Conservation (phyloP, 1,284 basidiomycete genomes). For the Pholiota adiposa region DNA sequence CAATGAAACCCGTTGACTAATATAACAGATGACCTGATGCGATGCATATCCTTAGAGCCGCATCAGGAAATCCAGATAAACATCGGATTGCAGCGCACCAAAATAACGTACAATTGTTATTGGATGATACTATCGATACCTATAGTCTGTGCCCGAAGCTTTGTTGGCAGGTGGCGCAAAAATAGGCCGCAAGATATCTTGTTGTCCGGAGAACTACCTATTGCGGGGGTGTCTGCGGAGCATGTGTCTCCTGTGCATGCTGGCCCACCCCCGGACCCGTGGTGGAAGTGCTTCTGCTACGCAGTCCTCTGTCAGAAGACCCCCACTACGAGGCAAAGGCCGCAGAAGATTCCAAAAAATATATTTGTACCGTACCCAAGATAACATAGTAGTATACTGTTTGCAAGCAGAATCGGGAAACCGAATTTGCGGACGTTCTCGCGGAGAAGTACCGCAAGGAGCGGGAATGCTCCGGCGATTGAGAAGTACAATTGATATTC, state of each 20-base stretch:
- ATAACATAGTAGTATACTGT: not conserved
- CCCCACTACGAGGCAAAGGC: conserved; percentile 9
- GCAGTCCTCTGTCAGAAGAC: conserved; percentile 2
- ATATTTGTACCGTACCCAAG: not conserved
- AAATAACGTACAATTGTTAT: conserved; percentile 14
- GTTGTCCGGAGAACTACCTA: conserved; percentile 11
- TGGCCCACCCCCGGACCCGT: conserved; percentile 15
- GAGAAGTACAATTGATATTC: conserved; percentile 11
- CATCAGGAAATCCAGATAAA: conserved; percentile 20
- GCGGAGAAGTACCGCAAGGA: conserved; percentile 17
- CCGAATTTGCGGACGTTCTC: conserved; percentile 14
- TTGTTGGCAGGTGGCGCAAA: conserved; percentile 9
- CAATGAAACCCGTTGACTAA: conserved; percentile 7
- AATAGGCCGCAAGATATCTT: conserved; percentile 8
- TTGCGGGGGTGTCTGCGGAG: conserved; percentile 7
- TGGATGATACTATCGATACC: conserved; percentile 19
- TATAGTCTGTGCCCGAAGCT: conserved; percentile 6
- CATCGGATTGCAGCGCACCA: conserved; percentile 12
- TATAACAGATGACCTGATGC: conserved; percentile 16
- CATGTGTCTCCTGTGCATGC: conserved; percentile 6
- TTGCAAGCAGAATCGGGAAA: not conserved
- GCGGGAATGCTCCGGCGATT: conserved; percentile 26
- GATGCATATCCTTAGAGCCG: conserved; percentile 19
- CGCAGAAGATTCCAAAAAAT: conserved; percentile 2
- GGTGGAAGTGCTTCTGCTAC: conserved; percentile 13